Conservation (phyloP, 768 basidiomycete genomes). For the Cubamyces lactineus region DNA sequence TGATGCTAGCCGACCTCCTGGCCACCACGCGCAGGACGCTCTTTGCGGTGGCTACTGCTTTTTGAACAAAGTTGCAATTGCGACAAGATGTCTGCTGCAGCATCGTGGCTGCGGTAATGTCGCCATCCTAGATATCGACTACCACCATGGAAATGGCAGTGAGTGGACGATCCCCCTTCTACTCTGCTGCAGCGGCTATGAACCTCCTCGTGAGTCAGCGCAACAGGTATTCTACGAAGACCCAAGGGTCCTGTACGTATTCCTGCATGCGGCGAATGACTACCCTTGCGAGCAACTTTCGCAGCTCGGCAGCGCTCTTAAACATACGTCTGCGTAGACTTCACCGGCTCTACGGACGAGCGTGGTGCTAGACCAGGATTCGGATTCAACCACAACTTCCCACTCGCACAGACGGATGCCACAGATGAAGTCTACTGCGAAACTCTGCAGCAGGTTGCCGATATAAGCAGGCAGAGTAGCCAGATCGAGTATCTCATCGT, state of each 20-base stretch:
- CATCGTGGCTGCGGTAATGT: background rate
- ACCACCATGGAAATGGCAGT: conserved; percentile 43
- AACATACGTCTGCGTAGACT: conserved; percentile 27
- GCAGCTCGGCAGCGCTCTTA: background rate
- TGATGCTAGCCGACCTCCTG: conserved; percentile 34
- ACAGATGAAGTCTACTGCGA: conserved; percentile 32
- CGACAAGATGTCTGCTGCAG: conserved; percentile 34
- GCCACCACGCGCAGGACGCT: conserved; percentile 36
- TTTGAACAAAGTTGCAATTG: conserved; percentile 38
- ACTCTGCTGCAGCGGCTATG: background rate
- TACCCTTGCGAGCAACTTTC: conserved; percentile 36
- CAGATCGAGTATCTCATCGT: conserved; percentile 33
- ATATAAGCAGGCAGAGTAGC: conserved; percentile 26
- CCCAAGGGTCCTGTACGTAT: conserved; percentile 36
- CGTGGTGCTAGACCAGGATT: conserved; percentile 31
- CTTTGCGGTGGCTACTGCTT: conserved; percentile 42
- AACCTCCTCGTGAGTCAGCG: conserved; percentile 19
- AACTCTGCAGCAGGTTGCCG: conserved; percentile 26
- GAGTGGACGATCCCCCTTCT: background rate
- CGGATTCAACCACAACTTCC: conserved; percentile 35
- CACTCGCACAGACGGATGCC: conserved; percentile 34
- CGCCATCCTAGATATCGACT: conserved; percentile 42
- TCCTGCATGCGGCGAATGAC: conserved; percentile 36
- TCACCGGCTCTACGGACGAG: conserved; percentile 35
- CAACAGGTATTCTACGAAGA: conserved; percentile 39